Base-by-base conservation (phyloP, 75 land plant species). In the Picea glauca region DNA sequence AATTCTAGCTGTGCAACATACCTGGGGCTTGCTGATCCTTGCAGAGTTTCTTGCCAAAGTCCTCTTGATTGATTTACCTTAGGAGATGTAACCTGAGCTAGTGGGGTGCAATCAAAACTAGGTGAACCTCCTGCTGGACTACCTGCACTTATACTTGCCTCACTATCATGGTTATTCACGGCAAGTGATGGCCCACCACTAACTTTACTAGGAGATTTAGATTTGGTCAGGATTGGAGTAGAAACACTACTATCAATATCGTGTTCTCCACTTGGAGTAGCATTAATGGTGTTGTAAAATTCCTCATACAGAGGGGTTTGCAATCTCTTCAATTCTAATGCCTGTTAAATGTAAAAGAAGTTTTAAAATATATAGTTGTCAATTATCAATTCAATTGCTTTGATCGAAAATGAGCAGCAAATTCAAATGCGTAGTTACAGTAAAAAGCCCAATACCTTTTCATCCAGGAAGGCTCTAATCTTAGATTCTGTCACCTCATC, bases 401-500 rank as follows among this genome's bases (percentile, higher is more conserved):
- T 11, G 56, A 50, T 46, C 1, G 11, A 50, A 9, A 50, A 50
- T 50, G 58, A 58, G 17, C 9, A 58, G n/a, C 3, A 76, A 4
- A 38, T 9, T 9, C 56, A 50, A 8, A 50, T 9, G 56, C 56
- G 26, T 26, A 26, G 26, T 50, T 50, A 50, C 11, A 11, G 56
- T 9, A 78, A 46, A 64, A 30, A 68, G 14, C 4, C 38, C 1
- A 17, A 0, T 72, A 93, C 98, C 96, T 96, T 96, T 66, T 90
- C 96, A 86, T 96, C 96, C 76, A 96, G 78, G 60, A 96, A 96
- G 11, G 89, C 96, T 73, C 81, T 88, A 60, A 96, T 96, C 77
- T 91, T 96, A 21, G 90, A 78, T 77, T 96, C 96, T 72, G 96
- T 96, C 35, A 92, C 93, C 80, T 96, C 98, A 65, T 96, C 98